These are phyloP conservation scores for Dryas integrifolia DNA, from an alignment of 331 rosid genomes.

Conservation along the genomic window DNA sequence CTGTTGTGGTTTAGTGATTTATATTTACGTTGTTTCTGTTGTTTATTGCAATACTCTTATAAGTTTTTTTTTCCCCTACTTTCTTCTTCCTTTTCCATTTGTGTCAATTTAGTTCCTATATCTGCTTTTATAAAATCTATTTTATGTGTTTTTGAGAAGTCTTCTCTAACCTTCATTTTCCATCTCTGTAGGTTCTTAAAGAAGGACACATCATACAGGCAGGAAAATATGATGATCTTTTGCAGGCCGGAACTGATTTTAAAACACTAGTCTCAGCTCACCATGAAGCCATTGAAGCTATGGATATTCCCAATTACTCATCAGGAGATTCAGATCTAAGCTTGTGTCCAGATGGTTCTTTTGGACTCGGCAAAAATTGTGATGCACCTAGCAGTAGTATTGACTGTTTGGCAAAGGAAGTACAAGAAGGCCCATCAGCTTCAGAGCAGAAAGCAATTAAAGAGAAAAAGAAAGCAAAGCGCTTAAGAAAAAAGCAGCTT, in stretches of 20 bases:
- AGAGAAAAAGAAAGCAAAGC: constrained; percentile 92
- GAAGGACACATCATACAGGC: constrained; percentile 88
- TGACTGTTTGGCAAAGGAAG: constrained; percentile 76
- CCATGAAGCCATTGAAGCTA: constrained; percentile 96
- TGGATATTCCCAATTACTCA: constrained; percentile 88
- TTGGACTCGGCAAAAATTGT: constrained; percentile 45
- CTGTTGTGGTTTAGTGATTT: not conserved
- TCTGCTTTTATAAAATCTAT: not conserved
- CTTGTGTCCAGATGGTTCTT: constrained; percentile 47
- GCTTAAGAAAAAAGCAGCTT: constrained; percentile 87
- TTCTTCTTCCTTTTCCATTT: constrained; percentile 7
- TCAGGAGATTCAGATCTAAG: constrained; percentile 88
- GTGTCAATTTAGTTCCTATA: not conserved
- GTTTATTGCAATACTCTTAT: not conserved
- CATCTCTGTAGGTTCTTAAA: constrained; percentile 70
- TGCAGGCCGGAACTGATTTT: constrained; percentile 97
- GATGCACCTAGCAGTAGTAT: constrained; percentile 46
- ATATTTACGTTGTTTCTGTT: not conserved
- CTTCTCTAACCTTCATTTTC: constrained; percentile 21
- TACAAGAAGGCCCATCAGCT: constrained; percentile 72
- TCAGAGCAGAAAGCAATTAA: constrained; percentile 65
- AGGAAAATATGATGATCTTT: constrained; percentile 91
- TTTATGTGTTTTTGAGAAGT: not conserved
- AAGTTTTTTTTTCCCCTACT: not conserved
- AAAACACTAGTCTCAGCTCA: constrained; percentile 87